Percentiles rank a stretch among this genome's conserved stretches.
Conservation (phyloP, 2,329 filamentous ascomycete species). For the Ceratocystis albifundus region DNA sequence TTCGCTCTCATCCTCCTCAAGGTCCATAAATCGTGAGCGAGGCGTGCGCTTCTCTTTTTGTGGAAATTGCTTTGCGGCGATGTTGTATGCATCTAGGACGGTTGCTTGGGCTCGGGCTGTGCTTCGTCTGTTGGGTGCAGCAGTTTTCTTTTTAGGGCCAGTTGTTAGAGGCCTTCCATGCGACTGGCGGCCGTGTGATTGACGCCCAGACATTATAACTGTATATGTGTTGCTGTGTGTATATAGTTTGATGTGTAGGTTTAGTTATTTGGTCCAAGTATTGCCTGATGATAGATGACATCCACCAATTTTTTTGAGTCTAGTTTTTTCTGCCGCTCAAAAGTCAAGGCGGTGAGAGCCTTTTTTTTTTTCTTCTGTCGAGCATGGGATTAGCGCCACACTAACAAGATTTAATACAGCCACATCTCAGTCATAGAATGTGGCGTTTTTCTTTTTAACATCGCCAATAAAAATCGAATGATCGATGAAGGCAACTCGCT, state of each 20-base stretch:
- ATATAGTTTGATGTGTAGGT: background rate
- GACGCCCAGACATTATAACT: slow-evolving; percentile 44
- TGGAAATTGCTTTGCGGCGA: slow-evolving; percentile 43
- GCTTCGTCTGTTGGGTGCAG: slow-evolving; percentile 32
- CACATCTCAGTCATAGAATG: background rate
- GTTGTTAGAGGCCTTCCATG: slow-evolving; percentile 33
- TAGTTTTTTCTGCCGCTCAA: slow-evolving; percentile 25
- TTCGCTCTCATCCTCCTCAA: slow-evolving; percentile 29
- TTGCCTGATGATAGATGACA: background rate
- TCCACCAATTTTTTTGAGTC: slow-evolving; percentile 9
- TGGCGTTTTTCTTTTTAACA: slow-evolving; percentile 13
- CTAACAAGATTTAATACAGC: background rate
- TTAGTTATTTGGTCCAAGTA: slow-evolving; percentile 11
- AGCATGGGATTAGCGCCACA: slow-evolving; percentile 21
- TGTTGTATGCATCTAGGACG: slow-evolving; percentile 46
- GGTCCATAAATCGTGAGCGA: slow-evolving; percentile 42
- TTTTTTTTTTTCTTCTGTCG: slow-evolving; percentile 23
- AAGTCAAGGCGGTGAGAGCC: slow-evolving; percentile 22
- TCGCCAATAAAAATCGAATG: slow-evolving; percentile 19
- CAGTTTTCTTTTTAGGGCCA: slow-evolving; percentile 22
- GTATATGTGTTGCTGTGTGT: slow-evolving; percentile 21
- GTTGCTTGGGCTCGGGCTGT: slow-evolving; percentile 40
- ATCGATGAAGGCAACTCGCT: slow-evolving; percentile 10
- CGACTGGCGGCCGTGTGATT: slow-evolving; percentile 46
- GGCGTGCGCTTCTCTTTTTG: slow-evolving; percentile 38